Percentiles rank a stretch among this genome's conserved stretches.
Conservation (phyloP, 2,329 filamentous ascomycete species). For the Epichloe baconii region DNA sequence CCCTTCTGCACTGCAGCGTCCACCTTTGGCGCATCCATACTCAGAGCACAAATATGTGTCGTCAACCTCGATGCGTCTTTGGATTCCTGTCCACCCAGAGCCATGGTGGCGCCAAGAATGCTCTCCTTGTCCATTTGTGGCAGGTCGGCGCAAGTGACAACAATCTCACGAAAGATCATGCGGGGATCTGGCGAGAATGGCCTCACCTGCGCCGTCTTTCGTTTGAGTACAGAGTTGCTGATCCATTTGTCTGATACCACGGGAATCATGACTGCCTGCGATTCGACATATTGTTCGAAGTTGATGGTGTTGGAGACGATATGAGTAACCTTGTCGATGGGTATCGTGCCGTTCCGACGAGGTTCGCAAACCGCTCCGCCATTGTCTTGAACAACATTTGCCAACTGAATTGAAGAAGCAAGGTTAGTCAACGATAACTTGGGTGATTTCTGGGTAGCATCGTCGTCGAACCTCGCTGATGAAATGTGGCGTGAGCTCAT, state of each 20-base stretch:
- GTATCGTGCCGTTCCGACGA: slow-evolving; percentile 33
- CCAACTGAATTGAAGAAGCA: slow-evolving; percentile 20
- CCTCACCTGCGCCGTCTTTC: slow-evolving; percentile 62
- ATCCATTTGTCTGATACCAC: slow-evolving; percentile 80
- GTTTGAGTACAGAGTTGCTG: slow-evolving; percentile 51
- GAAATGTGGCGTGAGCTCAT: slow-evolving; percentile 24
- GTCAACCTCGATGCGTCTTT: slow-evolving; percentile 58
- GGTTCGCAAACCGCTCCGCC: slow-evolving; percentile 36
- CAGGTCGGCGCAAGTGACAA: slow-evolving; percentile 71
- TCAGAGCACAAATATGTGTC: slow-evolving; percentile 81
- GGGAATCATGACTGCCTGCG: slow-evolving; percentile 65
- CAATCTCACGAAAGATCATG: slow-evolving; percentile 77
- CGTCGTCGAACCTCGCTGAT: slow-evolving; percentile 26
- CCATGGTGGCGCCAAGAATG: slow-evolving; percentile 78
- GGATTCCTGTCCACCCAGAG: slow-evolving; percentile 74
- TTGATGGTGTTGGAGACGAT: slow-evolving; percentile 65
- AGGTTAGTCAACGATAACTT: neutral
- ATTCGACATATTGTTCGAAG: slow-evolving; percentile 72
- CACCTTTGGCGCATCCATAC: slow-evolving; percentile 61
- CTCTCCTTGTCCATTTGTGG: slow-evolving; percentile 81
- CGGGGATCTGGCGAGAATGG: slow-evolving; percentile 84
- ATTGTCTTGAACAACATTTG: slow-evolving; percentile 31
- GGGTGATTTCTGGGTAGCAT: no score
- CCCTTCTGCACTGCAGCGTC: slow-evolving; percentile 48
- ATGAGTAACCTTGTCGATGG: slow-evolving; percentile 37